These are phyloP conservation scores for Apiotrichum mycotoxinovorans DNA, from an alignment of 1,284 basidiomycete species.

Conservation along the genomic window DNA sequence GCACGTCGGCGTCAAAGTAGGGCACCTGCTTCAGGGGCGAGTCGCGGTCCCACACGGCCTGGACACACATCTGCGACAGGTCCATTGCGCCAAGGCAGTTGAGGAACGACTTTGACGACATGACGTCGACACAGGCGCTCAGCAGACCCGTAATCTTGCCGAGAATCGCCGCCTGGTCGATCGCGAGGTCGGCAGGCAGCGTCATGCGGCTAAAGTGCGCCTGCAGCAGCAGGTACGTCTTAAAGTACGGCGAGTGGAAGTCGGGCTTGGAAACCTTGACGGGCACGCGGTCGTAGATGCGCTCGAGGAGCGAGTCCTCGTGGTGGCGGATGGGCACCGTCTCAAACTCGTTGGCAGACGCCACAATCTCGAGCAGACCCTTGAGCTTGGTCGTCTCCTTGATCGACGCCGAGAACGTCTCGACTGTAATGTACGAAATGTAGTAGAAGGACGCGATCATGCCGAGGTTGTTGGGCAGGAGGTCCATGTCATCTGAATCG, in stretches of 20 bases:
- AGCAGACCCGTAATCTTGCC: constrained; percentile 85
- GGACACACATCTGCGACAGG: constrained; percentile 98
- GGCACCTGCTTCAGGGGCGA: constrained; percentile 92
- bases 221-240: constrained; percentile 93
- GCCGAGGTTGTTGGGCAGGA: constrained; percentile 83
- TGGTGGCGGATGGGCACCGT: constrained; percentile 88
- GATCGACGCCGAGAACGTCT: constrained; percentile 92
- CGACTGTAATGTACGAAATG: constrained; percentile 81
- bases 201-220: constrained; percentile 93
- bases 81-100: constrained; percentile 97
- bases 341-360: constrained; percentile 95
- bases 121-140: constrained; percentile 93
- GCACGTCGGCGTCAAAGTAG: constrained; percentile 82
- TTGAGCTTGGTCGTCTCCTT: constrained; percentile 98
- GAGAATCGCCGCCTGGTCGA: constrained; percentile 81
- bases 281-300: constrained; percentile 95
- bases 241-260: constrained; percentile 94
- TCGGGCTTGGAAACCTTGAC: constrained; percentile 85
- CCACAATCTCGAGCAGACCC: constrained; percentile 91
- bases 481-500: constrained; percentile 79
- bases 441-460: constrained; percentile 81
- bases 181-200: constrained; percentile 86
- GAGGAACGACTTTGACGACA: constrained; percentile 93
- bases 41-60: constrained; percentile 96
- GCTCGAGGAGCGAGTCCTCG: constrained; percentile 73